Conservation (phyloP, 768 basidiomycete genomes). For the Mycena metata region DNA sequence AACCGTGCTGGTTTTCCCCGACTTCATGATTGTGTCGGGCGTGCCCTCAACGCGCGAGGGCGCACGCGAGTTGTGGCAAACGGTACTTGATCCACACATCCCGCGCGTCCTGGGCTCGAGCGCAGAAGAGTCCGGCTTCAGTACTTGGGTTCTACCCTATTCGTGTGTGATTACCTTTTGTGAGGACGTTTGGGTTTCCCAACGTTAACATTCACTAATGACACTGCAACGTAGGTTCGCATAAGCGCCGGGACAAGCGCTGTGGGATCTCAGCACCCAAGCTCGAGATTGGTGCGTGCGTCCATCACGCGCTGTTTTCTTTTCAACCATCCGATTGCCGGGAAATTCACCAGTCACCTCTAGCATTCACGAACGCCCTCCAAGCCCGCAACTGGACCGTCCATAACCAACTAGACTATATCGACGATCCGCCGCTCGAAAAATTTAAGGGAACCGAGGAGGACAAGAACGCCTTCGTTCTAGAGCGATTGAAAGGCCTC, state of each 20-base stretch:
- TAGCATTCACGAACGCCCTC: conserved; percentile 75
- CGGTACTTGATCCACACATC: conserved; percentile 71
- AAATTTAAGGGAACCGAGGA: conserved; percentile 64
- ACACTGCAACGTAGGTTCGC: conserved; percentile 73
- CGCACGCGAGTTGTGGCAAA: conserved; percentile 77
- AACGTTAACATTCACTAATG: neutral
- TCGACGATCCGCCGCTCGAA: conserved; percentile 71
- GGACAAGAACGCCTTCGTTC: conserved; percentile 70
- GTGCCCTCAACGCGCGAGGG: conserved; percentile 74
- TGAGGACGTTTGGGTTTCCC: conserved; percentile 30
- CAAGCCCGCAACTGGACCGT: conserved; percentile 80
- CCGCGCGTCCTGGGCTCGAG: conserved; percentile 60
- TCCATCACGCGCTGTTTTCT: conserved; percentile 34
- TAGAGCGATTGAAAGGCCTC: conserved; percentile 63
- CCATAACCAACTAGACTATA: conserved; percentile 75
- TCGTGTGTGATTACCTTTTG: conserved; percentile 91
- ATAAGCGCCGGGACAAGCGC: conserved; percentile 92
- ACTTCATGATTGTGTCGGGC: conserved; percentile 86
- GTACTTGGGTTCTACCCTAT: conserved; percentile 89
- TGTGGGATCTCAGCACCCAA: conserved; percentile 90
- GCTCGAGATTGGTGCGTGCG: conserved; percentile 74
- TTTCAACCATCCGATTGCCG: neutral
- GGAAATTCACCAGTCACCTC: neutral
- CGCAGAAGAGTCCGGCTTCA: conserved; percentile 56
- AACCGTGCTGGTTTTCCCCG: conserved; percentile 91